phyloP scores from a whole-genome alignment of 129 eudicot species.

The Sambucus nigra region DNA sequence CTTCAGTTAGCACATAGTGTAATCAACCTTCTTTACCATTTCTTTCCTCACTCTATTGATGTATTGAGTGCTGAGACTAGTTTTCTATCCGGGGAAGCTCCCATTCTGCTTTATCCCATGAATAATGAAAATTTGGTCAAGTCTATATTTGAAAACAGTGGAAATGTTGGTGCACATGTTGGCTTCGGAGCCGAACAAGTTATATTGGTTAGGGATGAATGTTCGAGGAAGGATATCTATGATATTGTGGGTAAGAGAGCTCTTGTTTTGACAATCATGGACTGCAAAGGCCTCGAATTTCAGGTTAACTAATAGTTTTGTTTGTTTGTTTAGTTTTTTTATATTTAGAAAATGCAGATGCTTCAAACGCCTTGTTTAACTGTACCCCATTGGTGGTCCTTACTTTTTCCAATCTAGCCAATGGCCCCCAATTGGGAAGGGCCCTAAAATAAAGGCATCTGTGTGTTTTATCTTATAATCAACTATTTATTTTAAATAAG shows the following conservation, averaged over 20 bases:
- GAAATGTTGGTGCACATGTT: slow-evolving; percentile 16
- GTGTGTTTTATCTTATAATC: too few species aligned
- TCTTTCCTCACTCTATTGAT: slow-evolving; percentile 56
- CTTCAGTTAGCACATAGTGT: slow-evolving; percentile 69
- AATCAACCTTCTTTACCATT: slow-evolving; percentile 46
- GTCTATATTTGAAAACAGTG: slow-evolving; percentile 49
- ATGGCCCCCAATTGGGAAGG: too few species aligned
- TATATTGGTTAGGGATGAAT: slow-evolving; percentile 60
- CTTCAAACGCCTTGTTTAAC: too few species aligned
- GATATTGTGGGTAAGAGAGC: slow-evolving; percentile 43
- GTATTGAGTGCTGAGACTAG: slow-evolving; percentile 59
- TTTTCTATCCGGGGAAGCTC: slow-evolving; percentile 63
- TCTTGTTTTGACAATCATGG: slow-evolving; percentile 62
- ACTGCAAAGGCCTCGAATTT: slow-evolving; percentile 79
- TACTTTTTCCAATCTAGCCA: too few species aligned
- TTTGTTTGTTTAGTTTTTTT: neutral
- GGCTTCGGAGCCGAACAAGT: slow-evolving; percentile 85
- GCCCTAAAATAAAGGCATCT: too few species aligned
- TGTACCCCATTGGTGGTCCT: too few species aligned
- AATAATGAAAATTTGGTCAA: slow-evolving; percentile 47
- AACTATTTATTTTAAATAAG: too few species aligned
- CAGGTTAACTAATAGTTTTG: slow-evolving; percentile 28
- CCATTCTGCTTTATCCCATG: slow-evolving; percentile 47
- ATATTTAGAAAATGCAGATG: neutral
- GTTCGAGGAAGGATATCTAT: slow-evolving; percentile 31